Evolutionary conservation across 257 asterid species (phyloP), one percentile per base, ranked within the genome.

Genomic region (Primulina tabacum): DNA sequence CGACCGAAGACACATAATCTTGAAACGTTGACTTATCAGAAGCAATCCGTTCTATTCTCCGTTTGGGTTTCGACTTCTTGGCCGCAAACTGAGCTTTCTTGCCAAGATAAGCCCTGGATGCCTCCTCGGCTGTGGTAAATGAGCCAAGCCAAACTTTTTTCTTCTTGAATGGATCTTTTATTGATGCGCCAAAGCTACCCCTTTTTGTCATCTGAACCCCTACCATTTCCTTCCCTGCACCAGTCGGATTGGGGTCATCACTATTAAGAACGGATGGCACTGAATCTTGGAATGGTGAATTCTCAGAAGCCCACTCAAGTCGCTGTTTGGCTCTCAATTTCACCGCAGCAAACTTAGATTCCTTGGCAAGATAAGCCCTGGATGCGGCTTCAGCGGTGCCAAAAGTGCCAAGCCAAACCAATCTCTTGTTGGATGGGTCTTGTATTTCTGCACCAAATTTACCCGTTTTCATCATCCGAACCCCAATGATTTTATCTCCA

Each of bases 381-480:
- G 69, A 65, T 5, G 80, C 80, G 26, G 65, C 73, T 64, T 76
- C 76, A 24, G 80, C 64, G 4, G 80, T 60, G 6, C 11, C 20
- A 7, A 68, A 75, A 34, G 71, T 57, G 5, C 79, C 79, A 60
- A 75, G 29, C 75, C 71, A 63, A 60, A 71, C 18, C 5, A 37
- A 35, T n/a, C 18, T 65, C 18, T 66, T 61, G 8, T n/a, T 24
- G 37, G 29, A 0, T 7, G 70, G 73, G 37, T 76, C 69, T 35
- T 60, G 58, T 12, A 76, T 71, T 50, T 70, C 63, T 5, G 63
- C 24, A 10, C 14, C n/a, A 4, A 9, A 69, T 20, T 20, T 55
- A 4, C 75, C 75, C n/a, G 57, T 57, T 7, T 24, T 58, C 20
- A 67, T 63, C 55, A 11, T 21, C 43, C 68, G 52, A 16, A 63